Percentiles rank a stretch among this genome's conserved stretches.
These are phyloP conservation scores for Acacia confusa DNA, from an alignment of 306 rosid species.

Conservation along the genomic window DNA sequence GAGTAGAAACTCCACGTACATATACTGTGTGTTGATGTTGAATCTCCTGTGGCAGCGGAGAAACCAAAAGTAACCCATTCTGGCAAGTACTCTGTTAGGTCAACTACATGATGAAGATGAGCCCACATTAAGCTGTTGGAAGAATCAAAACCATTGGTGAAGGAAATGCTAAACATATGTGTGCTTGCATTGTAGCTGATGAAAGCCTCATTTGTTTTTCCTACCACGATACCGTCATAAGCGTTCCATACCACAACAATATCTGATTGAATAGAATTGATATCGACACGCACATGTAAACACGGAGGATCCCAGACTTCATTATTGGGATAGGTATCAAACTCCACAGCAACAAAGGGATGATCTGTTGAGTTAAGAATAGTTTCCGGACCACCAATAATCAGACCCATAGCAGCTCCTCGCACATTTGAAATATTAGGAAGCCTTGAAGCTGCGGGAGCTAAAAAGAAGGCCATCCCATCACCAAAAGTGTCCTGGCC, in stretches of 20 bases:
- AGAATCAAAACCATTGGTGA: too few relatives aligned
- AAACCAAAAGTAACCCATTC: background rate
- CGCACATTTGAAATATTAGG: background rate
- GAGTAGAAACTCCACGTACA: too few relatives aligned
- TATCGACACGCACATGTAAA: background rate
- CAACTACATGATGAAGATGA: background rate
- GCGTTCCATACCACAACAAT: background rate
- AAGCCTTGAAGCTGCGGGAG: background rate
- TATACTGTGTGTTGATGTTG: background rate
- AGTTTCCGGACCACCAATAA: background rate
- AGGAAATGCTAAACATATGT: background rate
- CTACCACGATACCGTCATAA: background rate
- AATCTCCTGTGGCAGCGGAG: background rate
- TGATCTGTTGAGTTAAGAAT: background rate
- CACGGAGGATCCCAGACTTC: slow-evolving; percentile 26
- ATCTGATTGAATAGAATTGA: background rate
- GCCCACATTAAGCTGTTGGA: too few relatives aligned
- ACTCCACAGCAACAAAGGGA: slow-evolving; percentile 31
- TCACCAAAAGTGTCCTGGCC: accelerated
- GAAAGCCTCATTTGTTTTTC: background rate
- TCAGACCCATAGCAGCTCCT: background rate
- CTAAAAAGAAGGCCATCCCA: slow-evolving; percentile 14
- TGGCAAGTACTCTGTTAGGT: background rate
- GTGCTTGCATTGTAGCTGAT: background rate
- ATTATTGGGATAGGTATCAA: slow-evolving; percentile 34